A percentile compares a stretch with the other conserved stretches of the same genome.
Conservation (phyloP, 164 flowering plant species). For the Cinnamomum chago region DNA sequence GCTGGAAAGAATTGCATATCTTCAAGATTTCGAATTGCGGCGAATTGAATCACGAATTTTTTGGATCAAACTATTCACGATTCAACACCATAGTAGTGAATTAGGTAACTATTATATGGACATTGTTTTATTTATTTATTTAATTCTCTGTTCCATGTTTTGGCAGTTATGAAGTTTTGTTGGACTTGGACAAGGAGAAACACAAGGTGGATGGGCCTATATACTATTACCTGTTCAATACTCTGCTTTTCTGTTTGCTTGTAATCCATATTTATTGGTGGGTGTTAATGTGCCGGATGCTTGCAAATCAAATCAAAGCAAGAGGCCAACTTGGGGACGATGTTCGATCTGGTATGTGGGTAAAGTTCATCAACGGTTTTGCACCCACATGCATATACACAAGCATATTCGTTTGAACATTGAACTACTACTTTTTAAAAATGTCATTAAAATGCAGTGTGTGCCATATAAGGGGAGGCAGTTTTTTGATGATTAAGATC, state of each 20-base stretch:
- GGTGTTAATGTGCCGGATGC: constrained; percentile 84
- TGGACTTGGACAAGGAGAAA: constrained; percentile 56
- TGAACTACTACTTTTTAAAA: neutral
- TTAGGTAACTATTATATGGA: too few relatives aligned
- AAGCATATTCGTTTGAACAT: neutral
- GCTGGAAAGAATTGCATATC: too few relatives aligned
- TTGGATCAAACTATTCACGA: too few relatives aligned
- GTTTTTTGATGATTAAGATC: neutral
- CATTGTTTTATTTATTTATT: neutral
- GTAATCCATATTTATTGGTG: constrained; percentile 94
- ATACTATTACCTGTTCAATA: constrained; percentile 76
- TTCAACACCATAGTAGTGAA: too few relatives aligned
- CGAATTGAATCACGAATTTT: too few relatives aligned
- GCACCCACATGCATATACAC: neutral
- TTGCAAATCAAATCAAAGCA: constrained; percentile 77
- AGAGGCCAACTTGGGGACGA: constrained; percentile 86
- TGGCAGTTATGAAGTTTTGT: constrained; percentile 81
- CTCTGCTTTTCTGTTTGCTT: constrained; percentile 76
- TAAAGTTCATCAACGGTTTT: neutral
- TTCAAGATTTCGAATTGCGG: too few relatives aligned
- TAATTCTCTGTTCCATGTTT: neutral
- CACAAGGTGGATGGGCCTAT: constrained; percentile 70
- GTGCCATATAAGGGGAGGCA: neutral
- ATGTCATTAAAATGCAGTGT: too few relatives aligned
- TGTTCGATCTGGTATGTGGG: constrained; percentile 79